phyloP scores from a whole-genome alignment of 495 filamentous ascomycete genomes.

The Coniosporium apollinis region DNA sequence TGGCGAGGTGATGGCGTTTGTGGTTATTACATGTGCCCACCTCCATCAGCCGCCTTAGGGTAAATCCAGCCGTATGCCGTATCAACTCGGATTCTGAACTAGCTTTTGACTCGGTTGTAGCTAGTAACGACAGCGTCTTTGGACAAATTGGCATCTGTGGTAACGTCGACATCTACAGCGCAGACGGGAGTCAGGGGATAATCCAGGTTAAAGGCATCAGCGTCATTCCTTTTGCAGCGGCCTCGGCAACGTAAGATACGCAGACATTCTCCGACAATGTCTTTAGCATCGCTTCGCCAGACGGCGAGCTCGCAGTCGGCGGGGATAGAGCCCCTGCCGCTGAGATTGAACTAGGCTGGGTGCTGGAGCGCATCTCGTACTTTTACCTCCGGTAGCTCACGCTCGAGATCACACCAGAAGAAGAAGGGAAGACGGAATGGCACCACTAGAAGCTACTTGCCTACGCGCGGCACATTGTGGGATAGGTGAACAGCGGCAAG shows the following conservation, averaged over 20 bases:
- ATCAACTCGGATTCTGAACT: neutral
- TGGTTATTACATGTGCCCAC: slow-evolving; percentile 19
- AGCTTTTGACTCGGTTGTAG: neutral
- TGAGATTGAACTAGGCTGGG: slow-evolving; percentile 5
- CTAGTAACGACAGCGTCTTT: slow-evolving; percentile 3
- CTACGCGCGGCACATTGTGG: slow-evolving; percentile 2
- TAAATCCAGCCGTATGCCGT: slow-evolving; percentile 12
- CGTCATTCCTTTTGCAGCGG: slow-evolving; percentile 5
- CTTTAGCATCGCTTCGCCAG: neutral
- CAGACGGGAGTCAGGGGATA: slow-evolving; percentile 6
- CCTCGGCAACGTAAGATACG: slow-evolving; percentile 3
- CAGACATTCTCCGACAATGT: slow-evolving; percentile 1
- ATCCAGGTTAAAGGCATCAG: slow-evolving; percentile 16
- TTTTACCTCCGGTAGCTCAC: slow-evolving; percentile 15
- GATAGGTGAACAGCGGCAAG: neutral
- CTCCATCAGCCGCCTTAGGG: slow-evolving; percentile 12
- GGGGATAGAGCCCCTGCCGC: slow-evolving; percentile 1
- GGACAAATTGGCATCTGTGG: slow-evolving; percentile 13
- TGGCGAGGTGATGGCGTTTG: too few relatives aligned
- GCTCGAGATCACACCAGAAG: slow-evolving; percentile 4
- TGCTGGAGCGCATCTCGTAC: slow-evolving; percentile 15
- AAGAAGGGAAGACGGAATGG: neutral
- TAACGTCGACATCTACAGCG: slow-evolving; percentile 13
- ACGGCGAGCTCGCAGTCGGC: neutral
- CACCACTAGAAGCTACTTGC: slow-evolving; percentile 5